Evolutionary conservation across 805 yeast genomes (phyloP).

Genomic region (Pichia cephalocereana): DNA sequence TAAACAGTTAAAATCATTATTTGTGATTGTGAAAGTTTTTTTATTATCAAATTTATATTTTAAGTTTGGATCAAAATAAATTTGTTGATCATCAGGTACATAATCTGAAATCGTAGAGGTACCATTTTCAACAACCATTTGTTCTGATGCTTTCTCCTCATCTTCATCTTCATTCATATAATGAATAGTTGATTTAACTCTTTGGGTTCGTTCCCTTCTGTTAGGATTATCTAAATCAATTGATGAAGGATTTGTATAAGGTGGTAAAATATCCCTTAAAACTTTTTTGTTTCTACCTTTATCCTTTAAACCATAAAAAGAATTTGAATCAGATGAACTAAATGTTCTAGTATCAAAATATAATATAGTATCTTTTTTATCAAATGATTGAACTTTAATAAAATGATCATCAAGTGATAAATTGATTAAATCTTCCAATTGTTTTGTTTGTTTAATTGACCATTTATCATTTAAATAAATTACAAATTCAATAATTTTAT

Average conservation of each 20-base stretch:
- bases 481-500: background rate
- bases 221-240: background rate
- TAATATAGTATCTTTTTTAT: background rate
- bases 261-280: background rate
- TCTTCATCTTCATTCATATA: conserved; percentile 7
- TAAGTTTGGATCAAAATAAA: conserved; percentile 28
- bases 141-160: conserved; percentile 27
- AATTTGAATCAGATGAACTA: background rate
- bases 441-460: background rate
- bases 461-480: background rate
- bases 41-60: conserved; percentile 45
- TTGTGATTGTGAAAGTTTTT: conserved; percentile 45
- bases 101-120: conserved; percentile 20
- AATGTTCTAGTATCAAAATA: background rate
- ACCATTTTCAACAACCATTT: conserved; percentile 28
- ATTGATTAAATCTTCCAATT: background rate
- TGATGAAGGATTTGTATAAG: background rate
- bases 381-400: background rate
- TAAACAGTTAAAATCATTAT: conserved; percentile 70
- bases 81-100: conserved; percentile 22
- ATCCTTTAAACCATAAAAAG: background rate
- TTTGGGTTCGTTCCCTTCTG: background rate
- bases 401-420: background rate
- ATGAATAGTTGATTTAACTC: conserved; percentile 1
- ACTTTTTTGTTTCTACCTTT: background rate